Conservation (phyloP, 1,139 yeast species). For the Taphrina flavorubra region DNA sequence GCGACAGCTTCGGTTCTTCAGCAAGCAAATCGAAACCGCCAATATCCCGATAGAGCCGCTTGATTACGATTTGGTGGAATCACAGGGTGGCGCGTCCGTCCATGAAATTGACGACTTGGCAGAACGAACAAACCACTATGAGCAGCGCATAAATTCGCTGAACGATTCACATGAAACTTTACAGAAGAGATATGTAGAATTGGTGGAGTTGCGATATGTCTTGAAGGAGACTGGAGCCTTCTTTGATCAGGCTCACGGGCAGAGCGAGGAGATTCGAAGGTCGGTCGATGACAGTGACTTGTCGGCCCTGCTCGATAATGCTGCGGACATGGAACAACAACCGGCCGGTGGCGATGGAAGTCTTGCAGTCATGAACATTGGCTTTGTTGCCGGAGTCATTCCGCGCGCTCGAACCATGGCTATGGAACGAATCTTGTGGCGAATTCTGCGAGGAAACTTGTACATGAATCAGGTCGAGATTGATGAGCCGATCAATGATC, state of each 20-base stretch:
- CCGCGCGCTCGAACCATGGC: constrained; percentile 70
- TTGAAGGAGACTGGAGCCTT: constrained; percentile 72
- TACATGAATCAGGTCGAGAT: constrained; percentile 74
- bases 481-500: constrained; percentile 62
- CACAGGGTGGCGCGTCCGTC: constrained; percentile 58
- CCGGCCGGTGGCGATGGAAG: constrained; percentile 45
- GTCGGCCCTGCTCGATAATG: constrained; percentile 50
- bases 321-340: constrained; percentile 46
- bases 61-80: constrained; percentile 47
- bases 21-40: constrained; percentile 49
- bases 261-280: constrained; percentile 37
- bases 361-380: constrained; percentile 53
- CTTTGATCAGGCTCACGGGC: constrained; percentile 55
- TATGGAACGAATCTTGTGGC: constrained; percentile 88
- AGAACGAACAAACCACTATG: constrained; percentile 67
- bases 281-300: constrained; percentile 50
- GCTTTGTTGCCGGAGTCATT: constrained; percentile 83
- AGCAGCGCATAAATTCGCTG: constrained; percentile 64
- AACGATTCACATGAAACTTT: constrained; percentile 63
- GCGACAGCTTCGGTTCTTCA: constrained; percentile 60
- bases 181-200: constrained; percentile 61
- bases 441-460: constrained; percentile 87
- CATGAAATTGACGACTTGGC: constrained; percentile 77
- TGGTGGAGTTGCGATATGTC: constrained; percentile 70
- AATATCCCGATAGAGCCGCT: constrained; percentile 49